Evolutionary conservation across 1,139 yeast genomes (phyloP), one percentile per base, ranked within the genome.

Genomic region (Saccharomyces hybrid): DNA sequence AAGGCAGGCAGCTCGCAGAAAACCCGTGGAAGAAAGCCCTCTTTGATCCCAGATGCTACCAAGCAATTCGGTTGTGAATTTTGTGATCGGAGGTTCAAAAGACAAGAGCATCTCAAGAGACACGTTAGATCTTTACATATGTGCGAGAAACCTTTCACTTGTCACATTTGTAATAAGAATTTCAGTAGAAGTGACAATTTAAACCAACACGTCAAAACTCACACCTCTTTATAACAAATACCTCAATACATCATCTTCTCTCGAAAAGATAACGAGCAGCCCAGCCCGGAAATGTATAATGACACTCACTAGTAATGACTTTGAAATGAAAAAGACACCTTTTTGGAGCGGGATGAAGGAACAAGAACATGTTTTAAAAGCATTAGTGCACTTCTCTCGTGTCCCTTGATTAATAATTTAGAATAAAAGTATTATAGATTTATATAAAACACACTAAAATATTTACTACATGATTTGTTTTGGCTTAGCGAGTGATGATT

Each of bases 51-150:
- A 9, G 60, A 58, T 52, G 68, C 73, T 5, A 56, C 72, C 1
- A 70, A 70, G 58, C 71, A 68, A 41, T 73, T 64, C 60, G 74
- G 68, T 31, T 74, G 72, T 60, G 69, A 67, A 13, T 64, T 60
- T 48, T 82, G 87, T 62, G 75, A 80, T 52, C 73, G 86, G 61
- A 70, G 85, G 54, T 86, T 86, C 73, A 81, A 83, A 65, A 78
- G 93, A 58, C 88, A 84, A 67, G 93, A 86, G 65, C 93, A 86
- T 68, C 72, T 86, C 60, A 84, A 84, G 66, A 77, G 93, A 54
- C 93, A 86, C 65, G 81, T 83, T 67, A 75, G 90, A 56, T 82
- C 88, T 16, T 75, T 86, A 60, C 86, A 82, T 64, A 84, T 90
- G 23, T 78, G 81, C 57, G 89, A 84, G 57, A 84, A 84, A 68